Conservation (phyloP, 345 rosid species). For the Dipteronia dyeriana region DNA sequence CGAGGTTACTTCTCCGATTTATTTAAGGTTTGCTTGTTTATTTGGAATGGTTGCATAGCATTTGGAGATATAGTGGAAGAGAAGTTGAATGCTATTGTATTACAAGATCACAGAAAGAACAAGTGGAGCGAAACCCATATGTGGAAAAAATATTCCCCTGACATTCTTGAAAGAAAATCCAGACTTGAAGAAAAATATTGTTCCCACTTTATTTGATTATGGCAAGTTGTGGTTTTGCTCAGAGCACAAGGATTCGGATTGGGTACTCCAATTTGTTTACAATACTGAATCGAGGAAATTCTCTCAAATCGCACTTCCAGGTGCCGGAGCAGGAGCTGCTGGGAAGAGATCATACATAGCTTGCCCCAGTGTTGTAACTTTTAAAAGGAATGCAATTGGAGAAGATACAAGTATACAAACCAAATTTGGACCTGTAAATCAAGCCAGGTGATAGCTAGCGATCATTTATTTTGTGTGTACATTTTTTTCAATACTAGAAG, state of each 20-base stretch:
- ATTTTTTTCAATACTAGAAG: neutral
- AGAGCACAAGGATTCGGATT: neutral
- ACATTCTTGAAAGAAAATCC: neutral
- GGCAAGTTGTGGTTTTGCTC: neutral
- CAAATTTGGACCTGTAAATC: neutral
- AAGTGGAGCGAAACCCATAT: constrained; percentile 4
- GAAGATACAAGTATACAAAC: neutral
- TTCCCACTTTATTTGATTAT: neutral
- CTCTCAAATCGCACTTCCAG: too few relatives aligned
- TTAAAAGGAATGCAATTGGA: neutral
- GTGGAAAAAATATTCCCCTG: neutral
- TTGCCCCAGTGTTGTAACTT: neutral
- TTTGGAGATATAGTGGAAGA: neutral
- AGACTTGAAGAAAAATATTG: neutral
- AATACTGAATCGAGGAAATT: too few relatives aligned
- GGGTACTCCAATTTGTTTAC: neutral
- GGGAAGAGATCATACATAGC: too few relatives aligned
- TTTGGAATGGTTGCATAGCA: neutral
- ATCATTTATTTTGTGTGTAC: neutral
- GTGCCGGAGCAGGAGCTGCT: too few relatives aligned
- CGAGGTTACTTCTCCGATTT: neutral
- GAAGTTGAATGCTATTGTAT: neutral
- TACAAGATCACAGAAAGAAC: neutral
- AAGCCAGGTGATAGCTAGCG: neutral
- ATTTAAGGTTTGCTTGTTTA: neutral